Conservation (phyloP, 2,329 filamentous ascomycete genomes). For the Chaetomiaceae sp. region DNA sequence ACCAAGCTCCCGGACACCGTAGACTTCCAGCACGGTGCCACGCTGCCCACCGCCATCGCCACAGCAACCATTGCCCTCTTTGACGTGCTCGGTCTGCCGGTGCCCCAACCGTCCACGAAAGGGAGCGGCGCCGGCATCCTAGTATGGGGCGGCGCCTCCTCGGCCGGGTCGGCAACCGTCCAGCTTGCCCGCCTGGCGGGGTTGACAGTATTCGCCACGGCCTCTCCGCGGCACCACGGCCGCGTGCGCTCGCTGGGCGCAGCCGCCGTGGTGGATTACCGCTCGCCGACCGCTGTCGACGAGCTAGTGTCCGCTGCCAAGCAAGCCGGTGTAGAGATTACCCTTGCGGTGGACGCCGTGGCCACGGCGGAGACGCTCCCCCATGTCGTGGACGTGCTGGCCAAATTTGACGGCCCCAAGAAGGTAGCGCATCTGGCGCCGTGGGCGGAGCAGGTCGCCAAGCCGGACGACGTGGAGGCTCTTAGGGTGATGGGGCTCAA, state of each 20-base stretch:
- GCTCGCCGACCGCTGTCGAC: constrained; percentile 4
- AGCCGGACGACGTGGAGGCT: constrained; percentile 1
- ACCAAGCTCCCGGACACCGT: constrained; percentile 3
- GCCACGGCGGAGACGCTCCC: background rate
- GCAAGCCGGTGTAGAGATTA: background rate
- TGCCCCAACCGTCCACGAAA: background rate
- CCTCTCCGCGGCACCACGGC: constrained; percentile 10
- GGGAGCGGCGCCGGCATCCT: constrained; percentile 29
- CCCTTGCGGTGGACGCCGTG: constrained; percentile 5
- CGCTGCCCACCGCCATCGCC: background rate
- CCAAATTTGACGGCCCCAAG: background rate
- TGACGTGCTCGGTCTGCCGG: constrained; percentile 4
- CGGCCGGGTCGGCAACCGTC: constrained; percentile 32
- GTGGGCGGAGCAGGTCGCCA: constrained; percentile 9
- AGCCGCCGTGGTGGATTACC: constrained; percentile 16
- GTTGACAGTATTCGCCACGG: constrained; percentile 9
- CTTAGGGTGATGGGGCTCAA: background rate
- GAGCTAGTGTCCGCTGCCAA: constrained; percentile 7
- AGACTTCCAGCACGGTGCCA: background rate
- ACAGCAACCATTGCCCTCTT: constrained; percentile 5
- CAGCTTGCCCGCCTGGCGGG: constrained; percentile 34
- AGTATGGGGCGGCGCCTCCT: constrained; percentile 35
- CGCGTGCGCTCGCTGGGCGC: constrained; percentile 10
- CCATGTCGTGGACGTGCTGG: background rate
- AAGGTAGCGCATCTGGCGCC: background rate